Evolutionary conservation across 148 eudicot species (phyloP).

Genomic region (Rheum nobile): DNA sequence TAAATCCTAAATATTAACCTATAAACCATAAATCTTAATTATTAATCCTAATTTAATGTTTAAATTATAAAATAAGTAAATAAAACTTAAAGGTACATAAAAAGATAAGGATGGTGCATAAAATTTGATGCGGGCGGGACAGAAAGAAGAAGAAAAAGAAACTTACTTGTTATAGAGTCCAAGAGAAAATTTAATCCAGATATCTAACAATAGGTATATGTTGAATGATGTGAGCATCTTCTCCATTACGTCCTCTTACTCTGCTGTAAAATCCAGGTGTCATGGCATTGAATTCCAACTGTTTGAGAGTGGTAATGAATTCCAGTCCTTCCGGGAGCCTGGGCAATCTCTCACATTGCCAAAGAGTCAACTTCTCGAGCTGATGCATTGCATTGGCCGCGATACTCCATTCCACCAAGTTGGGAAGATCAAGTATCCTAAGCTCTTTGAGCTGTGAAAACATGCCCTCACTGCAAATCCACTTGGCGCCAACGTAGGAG

Average conservation of each 20-base stretch:
- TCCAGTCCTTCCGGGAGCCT: constrained; percentile 15
- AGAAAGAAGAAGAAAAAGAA: too few relatives aligned
- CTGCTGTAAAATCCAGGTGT: constrained; percentile 10
- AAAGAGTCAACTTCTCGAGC: constrained; percentile 15
- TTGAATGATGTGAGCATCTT: not conserved
- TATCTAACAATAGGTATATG: constrained; percentile 3
- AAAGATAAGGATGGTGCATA: too few relatives aligned
- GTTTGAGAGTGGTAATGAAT: not conserved
- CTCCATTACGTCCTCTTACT: not conserved
- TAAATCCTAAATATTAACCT: too few relatives aligned
- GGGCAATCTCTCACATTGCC: constrained; percentile 8
- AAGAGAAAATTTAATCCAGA: not conserved
- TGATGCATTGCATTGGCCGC: constrained; percentile 7
- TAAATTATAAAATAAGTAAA: too few relatives aligned
- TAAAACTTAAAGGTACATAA: too few relatives aligned
- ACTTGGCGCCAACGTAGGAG: constrained; percentile 20
- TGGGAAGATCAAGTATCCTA: constrained; percentile 7
- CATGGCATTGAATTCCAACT: constrained; percentile 9
- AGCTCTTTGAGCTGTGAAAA: constrained; percentile 22
- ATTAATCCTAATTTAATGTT: too few relatives aligned
- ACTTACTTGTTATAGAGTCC: too few relatives aligned
- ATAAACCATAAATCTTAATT: too few relatives aligned
- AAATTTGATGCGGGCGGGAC: too few relatives aligned
- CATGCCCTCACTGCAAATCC: not conserved
- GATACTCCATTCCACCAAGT: constrained; percentile 14